These are phyloP conservation scores for Lunularia cruciata DNA, from an alignment of 225 moss, liverwort and hornwort genomes.

Conservation along the genomic window DNA sequence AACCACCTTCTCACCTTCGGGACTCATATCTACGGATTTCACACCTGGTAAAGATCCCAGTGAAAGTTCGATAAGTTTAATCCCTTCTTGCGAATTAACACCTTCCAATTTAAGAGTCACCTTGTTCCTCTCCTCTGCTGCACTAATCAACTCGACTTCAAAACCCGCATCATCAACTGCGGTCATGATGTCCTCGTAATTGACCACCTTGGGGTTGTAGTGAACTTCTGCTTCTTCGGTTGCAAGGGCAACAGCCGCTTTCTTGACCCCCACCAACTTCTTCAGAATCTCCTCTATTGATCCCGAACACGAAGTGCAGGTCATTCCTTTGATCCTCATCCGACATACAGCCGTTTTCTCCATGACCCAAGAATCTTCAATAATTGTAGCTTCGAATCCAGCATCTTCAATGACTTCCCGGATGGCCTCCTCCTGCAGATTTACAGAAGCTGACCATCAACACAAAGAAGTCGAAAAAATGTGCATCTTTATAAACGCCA, in stretches of 20 bases:
- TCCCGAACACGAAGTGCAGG: conserved; percentile 80
- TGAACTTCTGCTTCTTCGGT: conserved; percentile 86
- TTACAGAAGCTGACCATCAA: not conserved
- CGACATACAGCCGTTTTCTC: conserved; percentile 54
- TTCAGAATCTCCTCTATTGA: conserved; percentile 71
- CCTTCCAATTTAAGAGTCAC: conserved; percentile 69
- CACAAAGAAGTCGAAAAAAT: too few species aligned
- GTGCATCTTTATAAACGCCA: too few species aligned
- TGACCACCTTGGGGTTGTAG: conserved; percentile 61
- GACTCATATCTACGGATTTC: conserved; percentile 70
- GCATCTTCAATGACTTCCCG: conserved; percentile 95
- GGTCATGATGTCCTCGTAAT: conserved; percentile 52
- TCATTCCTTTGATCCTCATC: conserved; percentile 91
- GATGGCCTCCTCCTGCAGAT: conserved; percentile 65
- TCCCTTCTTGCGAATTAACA: conserved; percentile 44
- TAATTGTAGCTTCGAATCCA: conserved; percentile 66
- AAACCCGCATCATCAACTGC: conserved; percentile 79
- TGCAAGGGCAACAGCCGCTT: conserved; percentile 78
- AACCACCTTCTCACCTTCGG: conserved; percentile 42
- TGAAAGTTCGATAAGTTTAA: conserved; percentile 64
- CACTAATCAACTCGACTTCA: conserved; percentile 76
- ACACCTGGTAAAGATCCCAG: conserved; percentile 72
- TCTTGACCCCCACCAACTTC: conserved; percentile 72
- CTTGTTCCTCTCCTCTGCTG: conserved; percentile 83
- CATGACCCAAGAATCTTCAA: conserved; percentile 40